Base-by-base conservation (phyloP, 2,329 filamentous ascomycete species). In the Claviceps fusiformis region DNA sequence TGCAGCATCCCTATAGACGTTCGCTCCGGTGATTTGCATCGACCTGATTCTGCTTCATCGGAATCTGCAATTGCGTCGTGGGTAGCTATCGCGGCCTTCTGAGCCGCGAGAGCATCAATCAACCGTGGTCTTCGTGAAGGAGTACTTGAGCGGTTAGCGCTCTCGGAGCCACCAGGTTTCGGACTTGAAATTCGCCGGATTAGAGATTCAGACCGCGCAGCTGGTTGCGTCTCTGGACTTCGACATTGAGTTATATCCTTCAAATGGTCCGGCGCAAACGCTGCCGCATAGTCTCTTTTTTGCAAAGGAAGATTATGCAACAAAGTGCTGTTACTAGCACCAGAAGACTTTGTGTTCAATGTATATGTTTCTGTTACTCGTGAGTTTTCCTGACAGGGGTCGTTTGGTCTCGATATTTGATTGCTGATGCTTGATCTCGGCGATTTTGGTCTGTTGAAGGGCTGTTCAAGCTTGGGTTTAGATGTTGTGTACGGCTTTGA, bases 91-190 rank as follows among this genome's bases (percentile, higher is more conserved):
- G 39, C 19, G 6, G 51, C 46, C 29, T 49, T 52, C 17, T 59
- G 59, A 4, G 59, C 59, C 7, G 59, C 56, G 5, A 60, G 57
- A 27, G 57, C 58, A 55, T 60, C 59, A 19, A 60, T 60, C 45
- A 60, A 41, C 5, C 59, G 57, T 24, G 51, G 59, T 15, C 54
- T 54, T 11, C 58, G 56, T 24, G 55, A n/a, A 29, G 51, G 31
- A 29, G 47, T 54, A 19, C 13, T n/a, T 19, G 45, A 46, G 7
- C 49, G 24, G 33, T 45, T 11, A 5, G 15, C 43, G 11, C 24
- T 39, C 47, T 41, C 10, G 1, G 35, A 27, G 45, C 17, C 3
- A 15, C 17, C 7, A 31, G 24, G 8, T 29, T 31, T 49, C 45
- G 52, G 15, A 15, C 37, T 44, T 45, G 53, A n/a, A 44, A 27